Evolutionary conservation across 2,329 filamentous ascomycete genomes (phyloP), one percentile per base, ranked within the genome.

Genomic region (Knoxdaviesia capensis): DNA sequence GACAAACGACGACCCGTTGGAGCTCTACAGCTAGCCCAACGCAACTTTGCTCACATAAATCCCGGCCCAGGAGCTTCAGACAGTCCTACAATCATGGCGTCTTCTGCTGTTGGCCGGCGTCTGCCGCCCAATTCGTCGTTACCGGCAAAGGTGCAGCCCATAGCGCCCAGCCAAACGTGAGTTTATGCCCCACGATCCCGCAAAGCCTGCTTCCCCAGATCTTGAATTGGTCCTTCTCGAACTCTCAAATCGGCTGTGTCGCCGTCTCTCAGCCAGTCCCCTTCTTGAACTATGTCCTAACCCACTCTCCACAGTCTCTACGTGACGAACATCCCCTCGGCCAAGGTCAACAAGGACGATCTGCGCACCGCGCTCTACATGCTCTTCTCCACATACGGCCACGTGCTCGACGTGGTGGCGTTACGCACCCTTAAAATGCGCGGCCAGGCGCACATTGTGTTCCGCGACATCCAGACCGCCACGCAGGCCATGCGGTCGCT

Each of bases 371-470:
- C 80, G 5, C 70, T 98, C 31, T 98, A 98, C 63, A 82, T 86
- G 59, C 71, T 96, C 8, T 96, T 96, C 59, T 85, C 86, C 7
- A 93, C 86, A 9, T 93, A 94, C 56, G 90, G 90, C 36, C 77
- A 85, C 1, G 81, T 98, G 10, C 73, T 98, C 45, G 90, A 98
- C 56, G 74, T 98, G 20, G 81, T 94, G 40, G 83, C 84, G 31
- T 67, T 94, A 51, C 92, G 86, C 63, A 93, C 84, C 1, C 69
- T 69, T 57, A 85, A 85, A 62, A 94, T 96, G 87, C 80, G 90
- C 40, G 90, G 90, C 3, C 90, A 98, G 61, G 90, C 90, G 47
- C 90, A 96, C 54, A 66, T 98, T 46, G 81, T 90, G 9, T 96
- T 86, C 57, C 74, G 83, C 45, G 88, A 98, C 56, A 68, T 88